These are phyloP conservation scores for Penicillium hesseltinei DNA, from an alignment of 2,329 filamentous ascomycete genomes.

Conservation along the genomic window DNA sequence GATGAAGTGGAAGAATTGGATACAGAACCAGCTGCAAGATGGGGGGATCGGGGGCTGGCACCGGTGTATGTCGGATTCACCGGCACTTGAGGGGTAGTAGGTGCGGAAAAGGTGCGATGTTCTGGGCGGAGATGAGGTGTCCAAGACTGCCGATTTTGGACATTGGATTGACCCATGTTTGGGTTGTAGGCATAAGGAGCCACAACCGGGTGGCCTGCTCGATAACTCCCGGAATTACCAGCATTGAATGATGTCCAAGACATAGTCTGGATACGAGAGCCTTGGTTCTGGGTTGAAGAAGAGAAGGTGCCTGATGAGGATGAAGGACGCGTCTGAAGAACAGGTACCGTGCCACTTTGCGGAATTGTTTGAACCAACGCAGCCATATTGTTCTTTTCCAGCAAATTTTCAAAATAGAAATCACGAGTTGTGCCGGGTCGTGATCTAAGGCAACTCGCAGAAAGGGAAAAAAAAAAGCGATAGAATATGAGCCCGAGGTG, in stretches of 20 bases:
- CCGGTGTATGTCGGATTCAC: constrained; percentile 30
- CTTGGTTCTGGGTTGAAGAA: constrained; percentile 34
- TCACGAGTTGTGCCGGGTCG: constrained; percentile 22
- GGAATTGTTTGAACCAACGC: constrained; percentile 79
- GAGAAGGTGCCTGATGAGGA: constrained; percentile 61
- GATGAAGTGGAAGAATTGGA: constrained; percentile 53
- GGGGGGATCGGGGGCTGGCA: constrained; percentile 38
- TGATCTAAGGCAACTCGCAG: constrained; percentile 14
- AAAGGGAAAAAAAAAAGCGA: constrained; percentile 1
- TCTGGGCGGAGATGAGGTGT: constrained; percentile 57
- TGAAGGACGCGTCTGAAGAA: constrained; percentile 71
- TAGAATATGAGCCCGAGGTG: neutral
- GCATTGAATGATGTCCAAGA: constrained; percentile 45
- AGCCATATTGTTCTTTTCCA: constrained; percentile 63
- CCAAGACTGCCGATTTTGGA: constrained; percentile 55
- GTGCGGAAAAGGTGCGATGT: constrained; percentile 55
- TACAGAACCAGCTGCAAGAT: constrained; percentile 53
- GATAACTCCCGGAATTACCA: constrained; percentile 45
- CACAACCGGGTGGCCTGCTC: constrained; percentile 58
- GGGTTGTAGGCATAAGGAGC: constrained; percentile 80
- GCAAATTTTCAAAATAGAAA: constrained; percentile 13
- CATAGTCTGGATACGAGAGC: constrained; percentile 38
- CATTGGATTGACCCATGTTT: constrained; percentile 53
- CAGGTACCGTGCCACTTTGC: constrained; percentile 68
- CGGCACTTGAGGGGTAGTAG: constrained; percentile 45